Conservation (phyloP, 371 early-diverging fungal genomes). For the Mucor plumbeus region DNA sequence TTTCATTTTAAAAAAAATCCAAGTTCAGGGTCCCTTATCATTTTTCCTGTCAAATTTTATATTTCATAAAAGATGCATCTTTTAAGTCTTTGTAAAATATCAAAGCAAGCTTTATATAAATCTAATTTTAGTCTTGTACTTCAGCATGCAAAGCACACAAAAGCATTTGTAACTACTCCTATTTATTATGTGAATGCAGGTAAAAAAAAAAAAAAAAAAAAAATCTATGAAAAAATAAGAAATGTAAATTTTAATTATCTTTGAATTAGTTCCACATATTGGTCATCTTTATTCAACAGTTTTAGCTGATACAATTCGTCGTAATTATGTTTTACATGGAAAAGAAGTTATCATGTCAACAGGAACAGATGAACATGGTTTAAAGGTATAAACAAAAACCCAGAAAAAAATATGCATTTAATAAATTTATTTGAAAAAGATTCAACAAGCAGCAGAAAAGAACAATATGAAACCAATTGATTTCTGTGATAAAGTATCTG, state of each 20-base stretch:
- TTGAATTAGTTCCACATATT: slow-evolving; percentile 82
- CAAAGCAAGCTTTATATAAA: slow-evolving; percentile 5
- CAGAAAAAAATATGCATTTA: background rate
- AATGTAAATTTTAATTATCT: too few species aligned
- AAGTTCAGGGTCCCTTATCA: background rate
- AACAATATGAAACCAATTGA: slow-evolving; percentile 62
- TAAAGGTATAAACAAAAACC: slow-evolving; percentile 66
- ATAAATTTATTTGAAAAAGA: slow-evolving; percentile 46
- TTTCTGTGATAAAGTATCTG: slow-evolving; percentile 83
- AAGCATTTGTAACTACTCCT: slow-evolving; percentile 83
- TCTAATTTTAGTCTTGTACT: background rate
- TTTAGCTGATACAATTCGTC: slow-evolving; percentile 80
- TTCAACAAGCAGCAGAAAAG: slow-evolving; percentile 88
- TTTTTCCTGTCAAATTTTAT: background rate
- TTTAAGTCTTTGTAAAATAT: background rate
- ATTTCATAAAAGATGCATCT: slow-evolving; percentile 19
- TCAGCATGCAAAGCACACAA: slow-evolving; percentile 26
- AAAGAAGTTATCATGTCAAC: slow-evolving; percentile 67
- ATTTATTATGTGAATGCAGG: slow-evolving; percentile 98
- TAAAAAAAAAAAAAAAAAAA: slow-evolving; percentile 26
- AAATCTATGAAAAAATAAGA: too few species aligned
- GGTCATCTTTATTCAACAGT: slow-evolving; percentile 94
- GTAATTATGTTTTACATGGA: slow-evolving; percentile 78
- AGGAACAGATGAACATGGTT: slow-evolving; percentile 97
- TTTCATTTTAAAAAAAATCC: background rate